Base-by-base conservation (phyloP, 805 yeast species). In the Yamadazyma endophytica region DNA sequence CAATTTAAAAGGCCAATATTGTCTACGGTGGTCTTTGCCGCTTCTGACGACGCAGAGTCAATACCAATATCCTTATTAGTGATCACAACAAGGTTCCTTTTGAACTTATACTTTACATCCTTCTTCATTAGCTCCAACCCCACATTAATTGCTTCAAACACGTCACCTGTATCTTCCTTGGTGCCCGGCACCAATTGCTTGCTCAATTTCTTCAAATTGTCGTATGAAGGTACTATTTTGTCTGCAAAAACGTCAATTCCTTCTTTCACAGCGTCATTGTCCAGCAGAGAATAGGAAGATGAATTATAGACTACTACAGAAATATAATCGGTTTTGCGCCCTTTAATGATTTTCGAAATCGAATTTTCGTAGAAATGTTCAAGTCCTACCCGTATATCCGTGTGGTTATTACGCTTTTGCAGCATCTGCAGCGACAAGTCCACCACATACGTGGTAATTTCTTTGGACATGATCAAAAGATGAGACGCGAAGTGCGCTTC, bases 401-500 rank as follows among this genome's bases (percentile, higher is more conserved):
- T n/a, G n/a, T n/a, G n/a, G n/a, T n/a, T n/a, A n/a, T n/a, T n/a
- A n/a, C n/a, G n/a, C n/a, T n/a, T n/a, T n/a, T n/a, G n/a, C n/a
- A n/a, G n/a, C n/a, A 19, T 19, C 21, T 11, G 21, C 11, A 19
- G 9, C 11, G 73, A 64, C 9, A 68, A 54, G 47, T 79, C 85
- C 11, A 75, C 61, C 7, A 77, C 58, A 40, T 70, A 75, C 1
- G 61, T 54, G 0, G 77, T 70, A 19, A 57, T 55, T 32, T 64
- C 71, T 44, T 66, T 57, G 18, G 36, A 35, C 39, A 35, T 35
- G 20, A 21, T 15, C 17, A 21, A 15, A 19, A 19, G n/a, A n/a
- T n/a, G n/a, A n/a, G n/a, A n/a, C n/a, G n/a, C n/a, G n/a, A n/a
- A n/a, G n/a, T n/a, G n/a, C n/a, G n/a, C n/a, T n/a, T n/a, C n/a